phyloP scores from a whole-genome alignment of 1,139 yeast species.

The Geotrichum histeridarum region DNA sequence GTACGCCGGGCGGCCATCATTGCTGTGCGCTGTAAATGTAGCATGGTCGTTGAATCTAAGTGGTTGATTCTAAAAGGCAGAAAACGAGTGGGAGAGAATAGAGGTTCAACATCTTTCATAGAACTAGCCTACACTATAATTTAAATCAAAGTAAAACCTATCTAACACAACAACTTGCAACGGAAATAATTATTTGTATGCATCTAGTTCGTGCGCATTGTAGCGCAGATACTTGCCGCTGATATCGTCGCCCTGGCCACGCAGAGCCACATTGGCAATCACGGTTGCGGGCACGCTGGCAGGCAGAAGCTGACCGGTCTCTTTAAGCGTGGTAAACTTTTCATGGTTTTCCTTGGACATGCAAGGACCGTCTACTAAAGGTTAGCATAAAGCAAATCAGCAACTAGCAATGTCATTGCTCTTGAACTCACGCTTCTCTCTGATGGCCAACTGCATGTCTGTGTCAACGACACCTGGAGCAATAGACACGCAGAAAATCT shows the following conservation, averaged over 20 bases:
- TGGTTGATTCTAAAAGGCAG: neutral
- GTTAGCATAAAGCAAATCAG: conserved; percentile 7
- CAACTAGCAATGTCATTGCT: neutral
- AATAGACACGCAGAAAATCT: conserved; percentile 56
- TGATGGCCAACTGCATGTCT: conserved; percentile 71
- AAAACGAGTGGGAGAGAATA: neutral
- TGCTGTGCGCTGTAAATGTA: neutral
- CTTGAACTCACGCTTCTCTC: conserved; percentile 42
- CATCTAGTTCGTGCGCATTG: conserved; percentile 41
- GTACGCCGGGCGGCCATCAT: neutral
- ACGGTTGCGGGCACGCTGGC: conserved; percentile 69
- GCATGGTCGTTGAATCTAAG: neutral
- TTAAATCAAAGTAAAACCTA: neutral
- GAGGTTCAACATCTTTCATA: too few species aligned
- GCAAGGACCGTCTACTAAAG: conserved; percentile 40
- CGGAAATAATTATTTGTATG: conserved; percentile 17
- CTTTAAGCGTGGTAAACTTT: conserved; percentile 57
- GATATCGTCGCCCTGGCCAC: conserved; percentile 44
- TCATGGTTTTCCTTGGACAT: conserved; percentile 57
- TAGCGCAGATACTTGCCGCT: conserved; percentile 65
- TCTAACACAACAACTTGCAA: neutral
- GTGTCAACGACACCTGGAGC: conserved; percentile 97
- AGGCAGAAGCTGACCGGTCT: conserved; percentile 49
- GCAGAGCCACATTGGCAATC: conserved; percentile 57
- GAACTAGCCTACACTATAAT: too few species aligned